Conservation (phyloP, 306 rosid species). For the Gillenia trifoliata region DNA sequence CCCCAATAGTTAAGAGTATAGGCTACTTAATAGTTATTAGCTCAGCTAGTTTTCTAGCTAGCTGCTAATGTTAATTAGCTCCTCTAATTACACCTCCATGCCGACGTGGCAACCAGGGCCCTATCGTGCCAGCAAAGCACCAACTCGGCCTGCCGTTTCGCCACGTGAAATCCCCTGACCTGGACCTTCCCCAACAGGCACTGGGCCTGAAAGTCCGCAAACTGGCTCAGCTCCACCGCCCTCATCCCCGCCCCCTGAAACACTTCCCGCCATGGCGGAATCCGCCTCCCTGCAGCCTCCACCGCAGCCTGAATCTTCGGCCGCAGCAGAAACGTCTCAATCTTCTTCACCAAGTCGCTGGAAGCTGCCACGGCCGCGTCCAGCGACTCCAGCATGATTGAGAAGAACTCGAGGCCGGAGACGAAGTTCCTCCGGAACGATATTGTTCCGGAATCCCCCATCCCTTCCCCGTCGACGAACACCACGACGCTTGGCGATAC, state of each 20-base stretch:
- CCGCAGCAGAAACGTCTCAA: slow-evolving; percentile 48
- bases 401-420: slow-evolving; percentile 52
- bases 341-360: slow-evolving; percentile 55
- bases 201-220: slow-evolving; percentile 82
- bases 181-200: slow-evolving; percentile 62
- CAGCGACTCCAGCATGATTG: slow-evolving; percentile 71
- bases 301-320: slow-evolving; percentile 64
- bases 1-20: slow-evolving; percentile 6
- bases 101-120: slow-evolving; percentile 71
- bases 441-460: slow-evolving; percentile 44
- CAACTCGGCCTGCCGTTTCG: slow-evolving; percentile 72
- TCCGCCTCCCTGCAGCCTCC: slow-evolving; percentile 44
- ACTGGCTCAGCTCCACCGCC: slow-evolving; percentile 74
- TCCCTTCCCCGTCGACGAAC: slow-evolving; percentile 66
- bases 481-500: slow-evolving; percentile 62
- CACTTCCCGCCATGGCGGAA: slow-evolving; percentile 54
- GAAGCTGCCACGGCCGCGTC: slow-evolving; percentile 45
- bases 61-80: not conserved
- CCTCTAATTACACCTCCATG: slow-evolving; percentile 57
- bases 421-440: slow-evolving; percentile 62
- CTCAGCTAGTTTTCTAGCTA: slow-evolving; percentile 6
- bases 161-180: slow-evolving; percentile 80
- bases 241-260: slow-evolving; percentile 75
- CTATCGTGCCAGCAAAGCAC: slow-evolving; percentile 74
- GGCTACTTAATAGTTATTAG: not conserved